Base-by-base conservation (phyloP, 129 eudicot genomes). In the sunflower (Helianthus annuus) region DNA sequence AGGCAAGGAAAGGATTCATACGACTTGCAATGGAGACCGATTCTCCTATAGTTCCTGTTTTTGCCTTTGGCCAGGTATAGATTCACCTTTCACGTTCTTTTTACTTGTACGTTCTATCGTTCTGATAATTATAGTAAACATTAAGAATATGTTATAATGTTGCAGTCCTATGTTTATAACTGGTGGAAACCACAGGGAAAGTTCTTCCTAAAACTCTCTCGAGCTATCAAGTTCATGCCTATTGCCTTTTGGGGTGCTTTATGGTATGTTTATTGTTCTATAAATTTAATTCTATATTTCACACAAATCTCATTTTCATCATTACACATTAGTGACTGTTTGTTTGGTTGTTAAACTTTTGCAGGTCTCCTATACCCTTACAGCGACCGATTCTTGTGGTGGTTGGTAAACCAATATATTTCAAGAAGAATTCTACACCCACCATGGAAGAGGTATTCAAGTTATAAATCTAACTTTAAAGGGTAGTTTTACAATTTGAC, bases 141-240 rank as follows among this genome's bases (percentile, higher is more conserved):
- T 59, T 36, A 19, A 19, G 22, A 19, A 19, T 17, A 5, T 49
- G 63, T 39, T 42, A 10, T 58, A 69, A 67, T 72, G 48, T 53
- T 81, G 82, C 86, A 90, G 97, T 70, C 96, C 5, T 63, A 77
- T 10, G 96, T 83, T 54, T 94, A 86, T 83, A 88, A 88, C 80
- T 94, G 99, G 99, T 94, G 99, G 99, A 94, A 83, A 80, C 99
- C 99, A 14, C 54, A 81, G 19, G 89, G 96, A 64, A 80, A 86
- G 45, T 65, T 86, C 68, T 83, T 60, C 70, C 62, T 80, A 76
- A 83, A 86, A 69, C 80, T 94, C 55, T 73, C 96, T 38, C 82
- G 97, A 80, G 86, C 90, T 62, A 77, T 94, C 40, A 94, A 80
- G 83, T 91, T 86, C 78, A 76, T 89, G 3, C 99, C 99, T 6